A percentile compares a stretch with the other conserved stretches of the same genome.
Evolutionary conservation across 108 stramenopile genomes (phyloP).

Genomic region (Skeletonema grethae): DNA sequence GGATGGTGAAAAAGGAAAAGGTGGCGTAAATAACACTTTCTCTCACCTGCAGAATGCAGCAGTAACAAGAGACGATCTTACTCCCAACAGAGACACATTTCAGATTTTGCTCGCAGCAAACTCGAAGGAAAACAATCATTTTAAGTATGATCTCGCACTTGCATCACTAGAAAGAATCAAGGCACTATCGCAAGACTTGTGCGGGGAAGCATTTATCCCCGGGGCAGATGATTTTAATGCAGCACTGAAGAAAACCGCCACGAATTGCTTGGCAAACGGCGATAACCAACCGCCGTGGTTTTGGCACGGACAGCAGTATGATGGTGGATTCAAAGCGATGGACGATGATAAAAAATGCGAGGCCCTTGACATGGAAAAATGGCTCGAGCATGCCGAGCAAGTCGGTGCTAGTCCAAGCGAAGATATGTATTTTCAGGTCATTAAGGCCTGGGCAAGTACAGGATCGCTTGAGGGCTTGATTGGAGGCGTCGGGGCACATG

Average conservation of each 20-base stretch:
- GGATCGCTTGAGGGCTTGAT: conserved; percentile 64
- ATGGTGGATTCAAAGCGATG: conserved; percentile 43
- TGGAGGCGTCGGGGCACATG: conserved; percentile 38
- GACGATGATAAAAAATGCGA: conserved; percentile 34
- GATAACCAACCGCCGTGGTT: conserved; percentile 54
- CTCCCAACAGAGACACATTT: conserved; percentile 38
- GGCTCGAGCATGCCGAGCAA: conserved; percentile 55
- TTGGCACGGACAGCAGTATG: conserved; percentile 24
- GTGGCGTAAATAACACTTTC: conserved; percentile 39
- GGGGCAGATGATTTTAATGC: conserved; percentile 66
- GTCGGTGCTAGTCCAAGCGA: conserved; percentile 49
- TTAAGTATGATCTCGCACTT: conserved; percentile 54
- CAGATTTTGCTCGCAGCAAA: conserved; percentile 35
- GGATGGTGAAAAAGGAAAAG: conserved; percentile 31
- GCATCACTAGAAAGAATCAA: conserved; percentile 54
- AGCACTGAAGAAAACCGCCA: conserved; percentile 38
- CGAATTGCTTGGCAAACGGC: conserved; percentile 11
- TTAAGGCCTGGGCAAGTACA: conserved; percentile 74
- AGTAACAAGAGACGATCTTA: background rate
- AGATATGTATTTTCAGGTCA: conserved; percentile 73
- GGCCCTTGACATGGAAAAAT: conserved; percentile 56
- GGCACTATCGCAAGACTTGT: conserved; percentile 19
- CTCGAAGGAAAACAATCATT: conserved; percentile 28
- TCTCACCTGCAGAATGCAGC: conserved; percentile 38
- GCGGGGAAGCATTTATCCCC: conserved; percentile 30